Percentiles rank a stretch among this genome's conserved stretches.
Conservation (phyloP, 2,329 filamentous ascomycete species). For the Paraconiothyrium brasiliense region DNA sequence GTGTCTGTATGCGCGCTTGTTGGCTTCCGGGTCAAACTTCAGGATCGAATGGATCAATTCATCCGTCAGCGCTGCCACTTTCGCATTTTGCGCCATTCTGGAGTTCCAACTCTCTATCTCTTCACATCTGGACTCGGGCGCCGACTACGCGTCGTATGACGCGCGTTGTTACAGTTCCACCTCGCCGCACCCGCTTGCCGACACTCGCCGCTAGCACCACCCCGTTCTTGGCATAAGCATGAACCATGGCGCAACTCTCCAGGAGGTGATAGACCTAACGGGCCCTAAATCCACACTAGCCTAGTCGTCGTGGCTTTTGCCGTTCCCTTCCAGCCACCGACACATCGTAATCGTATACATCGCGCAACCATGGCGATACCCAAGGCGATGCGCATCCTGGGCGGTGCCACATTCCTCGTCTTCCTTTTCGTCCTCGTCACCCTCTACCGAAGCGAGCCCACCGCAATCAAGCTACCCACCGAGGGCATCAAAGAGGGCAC, state of each 20-base stretch:
- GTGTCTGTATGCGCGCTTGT: slow-evolving; percentile 48
- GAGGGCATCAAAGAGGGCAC: slow-evolving; percentile 2
- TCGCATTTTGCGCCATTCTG: slow-evolving; percentile 75
- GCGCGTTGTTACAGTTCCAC: too few relatives aligned
- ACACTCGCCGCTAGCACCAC: too few relatives aligned
- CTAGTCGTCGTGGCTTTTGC: neutral
- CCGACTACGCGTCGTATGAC: too few relatives aligned
- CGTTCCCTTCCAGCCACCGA: slow-evolving; percentile 2
- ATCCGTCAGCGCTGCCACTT: slow-evolving; percentile 71
- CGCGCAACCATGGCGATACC: slow-evolving; percentile 77
- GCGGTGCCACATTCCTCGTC: slow-evolving; percentile 73
- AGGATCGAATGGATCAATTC: slow-evolving; percentile 75
- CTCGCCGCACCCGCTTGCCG: too few relatives aligned
- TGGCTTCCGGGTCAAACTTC: slow-evolving; percentile 52
- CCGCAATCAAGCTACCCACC: slow-evolving; percentile 49
- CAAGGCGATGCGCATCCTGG: slow-evolving; percentile 82
- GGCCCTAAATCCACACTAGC: neutral
- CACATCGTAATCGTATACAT: slow-evolving; percentile 2
- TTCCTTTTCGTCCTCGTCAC: slow-evolving; percentile 83
- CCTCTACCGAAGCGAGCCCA: slow-evolving; percentile 70
- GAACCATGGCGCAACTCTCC: neutral
- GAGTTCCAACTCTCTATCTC: neutral
- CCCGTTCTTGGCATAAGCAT: neutral
- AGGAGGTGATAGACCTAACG: neutral
- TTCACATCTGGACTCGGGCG: neutral